A percentile compares a stretch with the other conserved stretches of the same genome.
phyloP scores from a whole-genome alignment of 495 filamentous ascomycete species.

The Aspergillus panamensis region DNA sequence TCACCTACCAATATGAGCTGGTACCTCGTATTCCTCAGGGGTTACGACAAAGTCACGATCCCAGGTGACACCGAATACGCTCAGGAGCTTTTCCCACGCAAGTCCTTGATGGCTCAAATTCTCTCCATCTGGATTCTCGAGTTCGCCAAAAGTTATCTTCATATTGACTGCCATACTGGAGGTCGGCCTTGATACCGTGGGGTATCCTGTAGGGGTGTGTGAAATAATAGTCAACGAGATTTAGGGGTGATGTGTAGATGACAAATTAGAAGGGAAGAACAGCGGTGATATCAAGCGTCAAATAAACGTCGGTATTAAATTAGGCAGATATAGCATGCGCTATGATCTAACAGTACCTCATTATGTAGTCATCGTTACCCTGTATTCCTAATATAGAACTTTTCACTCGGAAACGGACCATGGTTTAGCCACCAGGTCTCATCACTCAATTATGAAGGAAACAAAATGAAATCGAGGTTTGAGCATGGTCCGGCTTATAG shows the following conservation, averaged over 20 bases:
- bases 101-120: neutral
- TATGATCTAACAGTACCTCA: neutral
- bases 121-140: neutral
- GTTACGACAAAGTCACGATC: neutral
- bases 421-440: neutral
- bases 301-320: neutral
- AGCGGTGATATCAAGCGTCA: too few species aligned
- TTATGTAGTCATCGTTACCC: neutral
- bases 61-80: neutral
- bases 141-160: neutral
- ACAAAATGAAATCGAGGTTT: too few species aligned
- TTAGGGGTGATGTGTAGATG: neutral
- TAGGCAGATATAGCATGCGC: neutral
- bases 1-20: slow-evolving; percentile 1
- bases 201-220: neutral
- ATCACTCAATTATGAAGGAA: too few species aligned
- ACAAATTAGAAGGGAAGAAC: neutral
- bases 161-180: neutral
- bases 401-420: neutral
- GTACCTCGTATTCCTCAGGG: neutral
- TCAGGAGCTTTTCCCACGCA: neutral
- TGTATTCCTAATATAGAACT: neutral
- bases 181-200: neutral
- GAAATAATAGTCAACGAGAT: neutral
- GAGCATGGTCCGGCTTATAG: too few species aligned